These are phyloP conservation scores for Ormosia semicastrata DNA, from an alignment of 306 rosid genomes.

Conservation along the genomic window DNA sequence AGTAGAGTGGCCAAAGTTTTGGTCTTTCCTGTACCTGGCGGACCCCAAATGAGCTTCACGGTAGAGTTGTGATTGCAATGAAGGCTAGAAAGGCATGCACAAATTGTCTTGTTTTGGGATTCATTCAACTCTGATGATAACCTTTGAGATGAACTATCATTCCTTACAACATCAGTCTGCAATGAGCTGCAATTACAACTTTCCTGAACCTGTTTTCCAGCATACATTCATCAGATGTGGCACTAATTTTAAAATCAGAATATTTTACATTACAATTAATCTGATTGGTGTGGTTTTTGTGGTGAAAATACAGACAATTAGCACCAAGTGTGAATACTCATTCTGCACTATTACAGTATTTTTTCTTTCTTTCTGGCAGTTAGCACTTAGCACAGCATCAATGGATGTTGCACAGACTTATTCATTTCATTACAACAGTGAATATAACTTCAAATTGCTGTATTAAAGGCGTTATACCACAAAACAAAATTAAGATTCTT, in stretches of 20 bases:
- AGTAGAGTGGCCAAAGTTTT: conserved; percentile 49
- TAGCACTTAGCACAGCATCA: neutral
- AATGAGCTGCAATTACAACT: neutral
- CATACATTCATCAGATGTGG: neutral
- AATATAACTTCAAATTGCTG: neutral
- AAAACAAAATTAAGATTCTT: neutral
- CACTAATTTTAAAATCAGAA: neutral
- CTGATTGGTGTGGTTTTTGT: neutral
- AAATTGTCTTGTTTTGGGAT: conserved; percentile 52
- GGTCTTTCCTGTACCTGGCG: conserved; percentile 83
- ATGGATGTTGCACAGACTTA: neutral
- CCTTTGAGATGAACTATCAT: neutral
- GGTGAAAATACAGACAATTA: too few species aligned
- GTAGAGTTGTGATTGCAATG: conserved; percentile 18
- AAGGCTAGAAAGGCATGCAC: conserved; percentile 39
- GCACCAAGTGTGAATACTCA: too few species aligned
- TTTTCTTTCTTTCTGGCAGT: too few species aligned
- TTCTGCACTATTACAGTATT: too few species aligned
- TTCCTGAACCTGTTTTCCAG: conserved; percentile 30
- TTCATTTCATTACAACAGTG: neutral
- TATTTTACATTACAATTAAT: neutral
- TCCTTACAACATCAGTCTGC: neutral
- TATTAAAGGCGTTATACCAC: neutral
- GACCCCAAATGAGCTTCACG: conserved; percentile 73
- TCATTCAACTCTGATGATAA: conserved; percentile 36